Percentiles rank a stretch among this genome's conserved stretches.
phyloP scores from a whole-genome alignment of 169 alveolate species.

The Theileria annulata region DNA sequence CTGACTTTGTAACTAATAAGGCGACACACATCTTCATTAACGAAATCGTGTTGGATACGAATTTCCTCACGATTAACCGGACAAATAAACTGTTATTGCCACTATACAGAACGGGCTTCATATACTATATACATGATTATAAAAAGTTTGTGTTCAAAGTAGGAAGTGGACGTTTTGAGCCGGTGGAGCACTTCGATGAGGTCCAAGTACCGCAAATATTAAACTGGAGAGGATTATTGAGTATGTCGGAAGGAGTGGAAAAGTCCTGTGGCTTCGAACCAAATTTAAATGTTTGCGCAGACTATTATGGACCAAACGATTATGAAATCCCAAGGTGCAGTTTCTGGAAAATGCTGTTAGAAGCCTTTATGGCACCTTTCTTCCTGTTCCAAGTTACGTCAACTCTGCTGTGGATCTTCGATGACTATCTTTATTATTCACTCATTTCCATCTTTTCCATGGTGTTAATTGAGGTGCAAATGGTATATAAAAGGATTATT shows the following conservation, averaged over 20 bases:
- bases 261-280: conserved; percentile 20
- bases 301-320: conserved; percentile 86
- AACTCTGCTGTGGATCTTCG: conserved; percentile 93
- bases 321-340: conserved; percentile 91
- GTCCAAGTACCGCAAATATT: conserved; percentile 42
- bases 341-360: conserved; percentile 87
- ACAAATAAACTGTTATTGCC: conserved; percentile 35
- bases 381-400: conserved; percentile 94
- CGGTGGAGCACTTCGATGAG: conserved; percentile 73
- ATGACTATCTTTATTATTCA: conserved; percentile 94
- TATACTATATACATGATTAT: conserved; percentile 63
- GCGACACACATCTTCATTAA: conserved; percentile 55
- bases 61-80: background rate
- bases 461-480: conserved; percentile 82
- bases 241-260: conserved; percentile 12
- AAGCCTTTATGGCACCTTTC: conserved; percentile 95
- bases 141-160: conserved; percentile 67
- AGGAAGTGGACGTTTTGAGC: conserved; percentile 48
- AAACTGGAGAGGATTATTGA: conserved; percentile 70
- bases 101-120: conserved; percentile 49
- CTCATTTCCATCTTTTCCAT: conserved; percentile 88
- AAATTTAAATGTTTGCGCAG: conserved; percentile 60
- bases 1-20: conserved; percentile 10
- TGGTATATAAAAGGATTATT: conserved; percentile 75
- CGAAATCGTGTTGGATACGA: conserved; percentile 12